Conservation (phyloP, 176 grass and related monocot species). For the Phyllostachys edulis region DNA sequence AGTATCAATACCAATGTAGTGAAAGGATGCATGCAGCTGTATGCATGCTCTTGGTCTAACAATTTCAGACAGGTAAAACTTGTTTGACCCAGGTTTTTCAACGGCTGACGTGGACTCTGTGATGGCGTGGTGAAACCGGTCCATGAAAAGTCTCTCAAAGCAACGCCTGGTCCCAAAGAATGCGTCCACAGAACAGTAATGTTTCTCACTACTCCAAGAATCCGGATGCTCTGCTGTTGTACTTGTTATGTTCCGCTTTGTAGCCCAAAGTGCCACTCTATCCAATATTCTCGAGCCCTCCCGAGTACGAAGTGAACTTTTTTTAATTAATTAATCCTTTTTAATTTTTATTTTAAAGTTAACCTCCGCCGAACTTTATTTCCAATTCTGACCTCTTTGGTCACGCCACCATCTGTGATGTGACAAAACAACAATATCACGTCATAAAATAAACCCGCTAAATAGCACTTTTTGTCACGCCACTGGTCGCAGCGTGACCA, state of each 20-base stretch:
- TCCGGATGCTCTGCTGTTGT: constrained; percentile 17
- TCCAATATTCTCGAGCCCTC: too few relatives aligned
- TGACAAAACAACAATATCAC: too few relatives aligned
- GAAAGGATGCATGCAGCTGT: not conserved
- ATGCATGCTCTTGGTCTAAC: not conserved
- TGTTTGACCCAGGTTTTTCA: not conserved
- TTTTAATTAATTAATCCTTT: too few relatives aligned
- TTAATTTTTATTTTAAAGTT: too few relatives aligned
- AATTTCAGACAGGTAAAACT: not conserved
- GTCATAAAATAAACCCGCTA: too few relatives aligned
- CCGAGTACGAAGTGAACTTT: not conserved
- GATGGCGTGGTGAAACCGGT: not conserved
- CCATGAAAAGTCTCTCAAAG: not conserved
- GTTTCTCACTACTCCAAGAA: not conserved
- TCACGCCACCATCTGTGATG: too few relatives aligned
- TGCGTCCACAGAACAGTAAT: constrained; percentile 24
- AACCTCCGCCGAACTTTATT: too few relatives aligned
- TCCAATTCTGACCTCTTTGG: too few relatives aligned
- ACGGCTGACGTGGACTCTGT: constrained; percentile 5
- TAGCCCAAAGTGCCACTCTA: constrained; percentile 17
- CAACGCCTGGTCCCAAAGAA: not conserved
- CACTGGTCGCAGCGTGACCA: too few relatives aligned
- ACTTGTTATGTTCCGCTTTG: not conserved
- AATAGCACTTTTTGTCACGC: too few relatives aligned
- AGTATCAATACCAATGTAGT: not conserved